Base-by-base conservation (phyloP, 2,329 filamentous ascomycete genomes). In the Hypomyces perniciosus region DNA sequence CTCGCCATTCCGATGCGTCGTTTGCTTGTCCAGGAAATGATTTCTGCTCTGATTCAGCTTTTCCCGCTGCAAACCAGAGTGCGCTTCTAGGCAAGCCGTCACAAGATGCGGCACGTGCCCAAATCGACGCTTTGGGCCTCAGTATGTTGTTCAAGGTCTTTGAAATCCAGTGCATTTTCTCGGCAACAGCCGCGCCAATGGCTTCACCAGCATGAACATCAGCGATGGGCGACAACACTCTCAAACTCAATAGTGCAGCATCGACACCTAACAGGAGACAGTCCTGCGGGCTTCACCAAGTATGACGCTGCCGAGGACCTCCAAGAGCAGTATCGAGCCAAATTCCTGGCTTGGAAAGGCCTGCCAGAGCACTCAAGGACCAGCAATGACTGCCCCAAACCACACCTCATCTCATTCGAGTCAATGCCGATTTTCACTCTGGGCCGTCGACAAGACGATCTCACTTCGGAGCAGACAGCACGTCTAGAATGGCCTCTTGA, bases 401-500 rank as follows among this genome's bases (percentile, higher is more conserved):
- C 90, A 28, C 83, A 81, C 31, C 76, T 97, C 57, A 76, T 97
- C 56, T 90, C 89, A 56, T 93, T 95, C 68, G 84, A 88, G 48
- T 87, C 90, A 44, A 72, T 78, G 33, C 90, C 91, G 1, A 89
- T 90, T 43, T 96, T 93, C 70, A 96, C 92, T 10, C 86, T 91
- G 57, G 93, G 93, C 49, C 86, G 92, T 5, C 86, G 93, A 31
- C 90, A 96, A 62, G 67, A 65, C 60, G 52, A 62, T 68, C 56
- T 88, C 3, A 70, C 73, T 1, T 46, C 61, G 0, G 57, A 61
- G 1, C 78, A 85, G 58, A 67, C 71, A 2, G 63, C 61, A 4
- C 69, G 72, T 2, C 68, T 84, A 38, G 64, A 59, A 6, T 66
- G 65, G 4, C 71, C 72, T 2, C 64, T 80, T 28, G 56, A 53